phyloP scores from a whole-genome alignment of 2,329 filamentous ascomycete genomes.

The Penicillium sp. region DNA sequence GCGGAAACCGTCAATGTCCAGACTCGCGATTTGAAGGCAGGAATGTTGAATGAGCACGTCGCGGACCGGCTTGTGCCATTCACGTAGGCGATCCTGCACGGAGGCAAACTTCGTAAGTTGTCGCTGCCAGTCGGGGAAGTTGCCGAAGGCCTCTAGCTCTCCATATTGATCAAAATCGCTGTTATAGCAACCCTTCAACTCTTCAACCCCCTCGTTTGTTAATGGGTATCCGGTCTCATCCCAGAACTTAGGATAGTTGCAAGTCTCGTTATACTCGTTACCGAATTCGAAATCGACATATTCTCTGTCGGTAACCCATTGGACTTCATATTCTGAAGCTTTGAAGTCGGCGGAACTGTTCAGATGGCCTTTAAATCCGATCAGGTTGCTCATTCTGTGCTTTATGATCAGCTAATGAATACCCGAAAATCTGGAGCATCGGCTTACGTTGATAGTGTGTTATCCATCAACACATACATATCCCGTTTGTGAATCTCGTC shows the following conservation, averaged over 20 bases:
- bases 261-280: constrained; percentile 54
- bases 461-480: constrained; percentile 66
- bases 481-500: constrained; percentile 58
- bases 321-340: constrained; percentile 54
- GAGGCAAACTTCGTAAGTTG: constrained; percentile 65
- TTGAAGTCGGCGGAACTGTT: constrained; percentile 58
- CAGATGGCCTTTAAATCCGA: constrained; percentile 60
- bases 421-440: too few relatives aligned
- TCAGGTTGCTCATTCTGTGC: constrained; percentile 54
- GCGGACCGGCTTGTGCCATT: constrained; percentile 59
- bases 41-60: constrained; percentile 59
- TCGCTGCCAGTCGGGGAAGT: constrained; percentile 61
- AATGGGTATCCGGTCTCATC: constrained; percentile 55
- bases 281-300: constrained; percentile 59
- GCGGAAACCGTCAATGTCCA: constrained; percentile 65
- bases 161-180: constrained; percentile 66
- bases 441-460: constrained; percentile 60
- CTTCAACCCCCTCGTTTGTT: constrained; percentile 44
- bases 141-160: constrained; percentile 61
- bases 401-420: background rate
- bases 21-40: constrained; percentile 58
- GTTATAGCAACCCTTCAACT: constrained; percentile 56
- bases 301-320: constrained; percentile 53
- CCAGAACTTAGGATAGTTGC: constrained; percentile 62
- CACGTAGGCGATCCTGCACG: constrained; percentile 64